Evolutionary conservation across 306 rosid genomes (phyloP).

Genomic region (Cucumis cinereus): DNA sequence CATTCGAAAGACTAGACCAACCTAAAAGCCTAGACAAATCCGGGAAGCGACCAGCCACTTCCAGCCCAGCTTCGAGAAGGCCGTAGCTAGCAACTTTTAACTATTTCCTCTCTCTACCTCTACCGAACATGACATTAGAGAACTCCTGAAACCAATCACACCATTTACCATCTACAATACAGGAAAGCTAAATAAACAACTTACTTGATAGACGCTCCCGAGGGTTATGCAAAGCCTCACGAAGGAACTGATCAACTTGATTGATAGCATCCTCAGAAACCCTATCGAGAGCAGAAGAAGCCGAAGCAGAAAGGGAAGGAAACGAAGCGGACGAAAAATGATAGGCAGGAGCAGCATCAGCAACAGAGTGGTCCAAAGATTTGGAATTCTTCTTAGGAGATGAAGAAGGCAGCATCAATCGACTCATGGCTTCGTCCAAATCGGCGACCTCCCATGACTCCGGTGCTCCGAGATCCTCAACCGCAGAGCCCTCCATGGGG

Average conservation of each 20-base stretch:
- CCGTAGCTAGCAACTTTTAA: background rate
- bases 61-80: background rate
- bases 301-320: conserved; percentile 13
- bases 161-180: background rate
- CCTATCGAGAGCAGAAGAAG: conserved; percentile 16
- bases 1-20: background rate
- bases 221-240: conserved; percentile 93
- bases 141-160: background rate
- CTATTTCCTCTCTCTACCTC: background rate
- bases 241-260: conserved; percentile 87
- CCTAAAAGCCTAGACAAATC: background rate
- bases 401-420: conserved; percentile 53
- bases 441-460: conserved; percentile 94
- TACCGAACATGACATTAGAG: background rate
- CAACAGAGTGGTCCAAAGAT: conserved; percentile 3
- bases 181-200: conserved; percentile 2
- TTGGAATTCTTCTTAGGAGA: conserved; percentile 32
- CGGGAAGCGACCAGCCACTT: background rate
- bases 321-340: conserved; percentile 9
- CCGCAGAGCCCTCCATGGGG: conserved; percentile 88
- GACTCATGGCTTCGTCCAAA: conserved; percentile 71
- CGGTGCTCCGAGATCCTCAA: conserved; percentile 86
- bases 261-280: conserved; percentile 37
- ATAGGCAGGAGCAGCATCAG: background rate
- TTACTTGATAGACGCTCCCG: conserved; percentile 84